Base-by-base conservation (phyloP, 2,329 filamentous ascomycete species). In the Exophiala mesophila region DNA sequence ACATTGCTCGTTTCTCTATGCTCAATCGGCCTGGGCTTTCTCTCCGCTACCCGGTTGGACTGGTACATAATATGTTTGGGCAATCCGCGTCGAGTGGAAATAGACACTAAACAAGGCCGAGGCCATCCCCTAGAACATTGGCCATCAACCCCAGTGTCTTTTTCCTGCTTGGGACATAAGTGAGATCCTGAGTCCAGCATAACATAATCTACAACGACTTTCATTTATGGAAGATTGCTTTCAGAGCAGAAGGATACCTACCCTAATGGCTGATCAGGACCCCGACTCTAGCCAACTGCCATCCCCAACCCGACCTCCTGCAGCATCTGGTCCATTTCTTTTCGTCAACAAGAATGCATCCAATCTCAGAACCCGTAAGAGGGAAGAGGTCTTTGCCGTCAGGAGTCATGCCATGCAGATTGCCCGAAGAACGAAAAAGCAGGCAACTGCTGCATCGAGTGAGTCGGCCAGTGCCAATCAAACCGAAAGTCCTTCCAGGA, bases 351-450 rank as follows among this genome's bases (percentile, higher is more conserved):
- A 45, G 28, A 45, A 45, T 23, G 43, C 43, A 30, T 24, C 43
- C 9, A 45, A 45, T 18, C 43, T 45, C 16, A 40, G 28, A 18
- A 36, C 43, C 21, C 26, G 26, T 16, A 36, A 45, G 26, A 37
- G 43, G 20, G 43, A 45, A 19, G 43, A 45, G 20, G 43, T 45
- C 3, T 45, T 45, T 13, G 43, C 43, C 1, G 43, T 45, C 16
- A 38, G 43, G 18, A 45, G 43, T 26, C 43, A 45, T 37, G 43
- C 43, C 30, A 45, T 45, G 43, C 43, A 45, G 19, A 45, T 45
- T 28, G 43, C 43, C 4, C 33, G 43, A 16, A 24, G 43, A 4
- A 36, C 43, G n/a, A 45, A 37, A 17, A 45, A 45, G n/a, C 26
- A 23, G 13, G 17, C 7, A 7, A 28, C 24, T 17, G 3, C 35